Evolutionary conservation across 179 eudicot genomes (phyloP).

Genomic region (Silene coronaria): DNA sequence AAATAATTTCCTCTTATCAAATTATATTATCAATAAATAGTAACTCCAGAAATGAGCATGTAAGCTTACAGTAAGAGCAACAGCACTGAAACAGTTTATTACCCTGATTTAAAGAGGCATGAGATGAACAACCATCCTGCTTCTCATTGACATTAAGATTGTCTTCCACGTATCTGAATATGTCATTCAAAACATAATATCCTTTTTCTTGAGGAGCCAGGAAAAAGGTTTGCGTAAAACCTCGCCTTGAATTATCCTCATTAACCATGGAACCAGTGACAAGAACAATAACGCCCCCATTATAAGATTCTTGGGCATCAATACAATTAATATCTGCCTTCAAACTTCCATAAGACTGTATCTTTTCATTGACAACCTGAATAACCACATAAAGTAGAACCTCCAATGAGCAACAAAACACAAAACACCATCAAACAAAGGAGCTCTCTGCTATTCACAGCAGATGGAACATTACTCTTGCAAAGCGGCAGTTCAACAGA

Average conservation of each 20-base stretch:
- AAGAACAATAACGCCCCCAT: constrained; percentile 79
- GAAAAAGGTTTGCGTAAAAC: constrained; percentile 69
- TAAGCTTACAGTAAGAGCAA: too few relatives aligned
- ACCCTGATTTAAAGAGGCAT: constrained; percentile 43
- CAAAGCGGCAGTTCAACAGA: neutral
- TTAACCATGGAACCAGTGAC: constrained; percentile 65
- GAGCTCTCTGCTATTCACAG: neutral
- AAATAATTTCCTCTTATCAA: neutral
- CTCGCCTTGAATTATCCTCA: constrained; percentile 38
- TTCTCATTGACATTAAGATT: constrained; percentile 20
- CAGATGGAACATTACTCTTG: neutral
- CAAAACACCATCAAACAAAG: neutral
- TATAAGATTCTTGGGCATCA: constrained; percentile 79
- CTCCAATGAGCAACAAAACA: neutral
- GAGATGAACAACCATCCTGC: constrained; percentile 29
- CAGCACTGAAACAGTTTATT: constrained; percentile 15
- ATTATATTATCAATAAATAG: too few relatives aligned
- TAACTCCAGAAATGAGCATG: too few relatives aligned
- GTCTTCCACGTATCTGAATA: constrained; percentile 60
- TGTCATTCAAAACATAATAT: constrained; percentile 76
- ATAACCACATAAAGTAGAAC: neutral
- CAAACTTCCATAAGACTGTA: constrained; percentile 55
- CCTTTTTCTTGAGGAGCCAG: constrained; percentile 91
- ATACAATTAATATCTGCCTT: constrained; percentile 70
- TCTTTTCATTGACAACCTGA: constrained; percentile 78